Base-by-base conservation (phyloP, 2,329 filamentous ascomycete genomes). In the Pseudogymnoascus sp. region DNA sequence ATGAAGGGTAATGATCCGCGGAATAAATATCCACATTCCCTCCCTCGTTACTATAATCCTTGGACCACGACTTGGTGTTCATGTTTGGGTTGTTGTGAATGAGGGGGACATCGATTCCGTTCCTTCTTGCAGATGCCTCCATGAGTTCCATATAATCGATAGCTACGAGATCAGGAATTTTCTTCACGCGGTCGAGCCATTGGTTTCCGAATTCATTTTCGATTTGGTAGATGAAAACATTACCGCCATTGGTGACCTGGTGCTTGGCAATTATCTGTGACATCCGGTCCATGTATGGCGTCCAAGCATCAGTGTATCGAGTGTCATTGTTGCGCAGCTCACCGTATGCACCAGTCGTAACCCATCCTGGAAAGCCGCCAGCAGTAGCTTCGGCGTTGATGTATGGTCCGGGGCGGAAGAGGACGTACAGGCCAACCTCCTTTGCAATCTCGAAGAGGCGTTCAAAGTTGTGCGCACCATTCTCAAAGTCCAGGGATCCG, bases 311-410 rank as follows among this genome's bases (percentile, higher is more conserved):
- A 1, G 79, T 82, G 69, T 80, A 85, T 56, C 78, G 75, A 3
- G 77, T 70, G 64, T 86, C 78, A 42, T 84, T 79, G 62, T 84
- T 76, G 34, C 84, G 75, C 14, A 84, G 72, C 18, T 71, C 68
- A 2, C 84, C 84, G 60, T 84, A 84, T 25, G 77, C 83, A 46
- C 84, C 85, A 0, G 84, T 86, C 0, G 84, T 87, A 5, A 84
- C 71, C 84, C 85, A 88, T 1, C 85, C 74, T 0, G 85, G 83
- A 63, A 86, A 84, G 0, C 85, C 85, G 34, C 86, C 85, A 0
- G 81, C 84, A 65, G 82, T 86, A 2, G 83, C 78, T 69, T 88
- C 86, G 1, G 84, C 85, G 65, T 88, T 88, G 63, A 85, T 79
- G 63, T 88, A 88, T 0, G 84, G 84, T 0, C 85, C 84, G 0